Evolutionary conservation across 371 early-diverging fungal genomes (phyloP), one percentile per base, ranked within the genome.

Genomic region (Funneliformis caledonium): DNA sequence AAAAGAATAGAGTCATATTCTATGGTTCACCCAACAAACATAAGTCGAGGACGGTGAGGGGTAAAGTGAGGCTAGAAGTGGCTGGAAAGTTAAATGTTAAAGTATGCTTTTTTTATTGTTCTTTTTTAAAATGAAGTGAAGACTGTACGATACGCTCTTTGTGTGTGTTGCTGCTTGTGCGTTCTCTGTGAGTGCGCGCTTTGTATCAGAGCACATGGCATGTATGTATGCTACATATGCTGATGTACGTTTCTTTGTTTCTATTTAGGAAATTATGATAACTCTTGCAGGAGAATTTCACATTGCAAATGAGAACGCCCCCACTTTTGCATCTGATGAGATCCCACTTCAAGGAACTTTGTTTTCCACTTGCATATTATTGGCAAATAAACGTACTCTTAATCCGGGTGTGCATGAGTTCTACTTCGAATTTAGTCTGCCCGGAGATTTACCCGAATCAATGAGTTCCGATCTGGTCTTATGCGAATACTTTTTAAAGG

Each of bases 41-140:
- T 50, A 74, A 74, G 42, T 42, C 37, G 42, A 31, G 74, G 52
- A 74, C 50, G 26, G 74, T 74, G 52, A 74, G 74, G 52, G 74
- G 74, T 12, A 74, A 74, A 74, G 74, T 74, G 48, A 74, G 42
- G 74, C 52, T 74, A 42, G 74, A 74, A 74, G 56, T 74, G 22
- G 74, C 74, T 37, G 74, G 74, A 19, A 74, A 59, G 22, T 33
- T 74, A 59, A 48, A 74, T 52, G 74, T 74, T 7, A 74, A 74
- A 42, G 74, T 74, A 50, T 10, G 11, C 56, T 19, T 19, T 56
- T 16, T 19, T 19, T 56, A 19, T 6, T 16, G 19, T 56, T 19
- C 7, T 52, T 16, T 52, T 56, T 19, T 19, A 16, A 19, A 56
- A 56, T 7, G 8, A 52, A 52, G 19, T 37, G 37, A 37, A 37